Base-by-base conservation (phyloP, 2,329 filamentous ascomycete species). In the Ambrosiella beaveri region DNA sequence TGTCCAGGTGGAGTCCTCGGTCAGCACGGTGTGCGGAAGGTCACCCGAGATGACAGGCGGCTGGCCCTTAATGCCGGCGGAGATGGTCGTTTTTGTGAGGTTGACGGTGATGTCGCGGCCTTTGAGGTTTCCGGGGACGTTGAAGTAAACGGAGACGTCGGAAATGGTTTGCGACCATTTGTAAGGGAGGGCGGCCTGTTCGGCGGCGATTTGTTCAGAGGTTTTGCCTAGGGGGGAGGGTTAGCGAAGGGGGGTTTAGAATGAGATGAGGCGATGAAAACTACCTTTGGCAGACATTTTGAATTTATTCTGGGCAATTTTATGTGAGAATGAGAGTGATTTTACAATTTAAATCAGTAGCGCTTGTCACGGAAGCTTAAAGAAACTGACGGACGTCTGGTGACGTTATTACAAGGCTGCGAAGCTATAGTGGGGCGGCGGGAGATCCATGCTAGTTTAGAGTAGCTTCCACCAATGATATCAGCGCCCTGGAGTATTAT, bases 1-100 rank as follows among this genome's bases (percentile, higher is more conserved):
- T 1, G 91, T 96, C 93, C 93, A 98, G 61, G 91, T 95, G 57
- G 85, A 91, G 65, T 98, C 93, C 70, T 95, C 90, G 63, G 84
- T 76, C 66, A 75, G 75, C 68, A 98, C 82, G 12, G 85, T 69
- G 70, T 94, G 84, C 12, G 90, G 86, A 62, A 97, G 81, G 59
- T 87, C 80, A 71, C 91, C 93, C 89, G 96, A 45, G n/a, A 96
- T 84, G 64, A 96, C 77, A 35, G 89, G 84, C 19, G 86, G 81
- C 68, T 96, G 85, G 41, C 93, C 93, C 73, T 95, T 96, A 69
- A 98, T 75, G 38, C 80, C 87, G 35, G 90, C 88, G 64, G 81
- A 79, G 59, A 98, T 75, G 65, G 80, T 82, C 60, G 76, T 81
- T 73, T 88, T 90, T 70, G 85, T 86, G 68, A 98, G 78, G 59